phyloP scores from a whole-genome alignment of 108 stramenopile genomes.

The Nannochloropsis salina region DNA sequence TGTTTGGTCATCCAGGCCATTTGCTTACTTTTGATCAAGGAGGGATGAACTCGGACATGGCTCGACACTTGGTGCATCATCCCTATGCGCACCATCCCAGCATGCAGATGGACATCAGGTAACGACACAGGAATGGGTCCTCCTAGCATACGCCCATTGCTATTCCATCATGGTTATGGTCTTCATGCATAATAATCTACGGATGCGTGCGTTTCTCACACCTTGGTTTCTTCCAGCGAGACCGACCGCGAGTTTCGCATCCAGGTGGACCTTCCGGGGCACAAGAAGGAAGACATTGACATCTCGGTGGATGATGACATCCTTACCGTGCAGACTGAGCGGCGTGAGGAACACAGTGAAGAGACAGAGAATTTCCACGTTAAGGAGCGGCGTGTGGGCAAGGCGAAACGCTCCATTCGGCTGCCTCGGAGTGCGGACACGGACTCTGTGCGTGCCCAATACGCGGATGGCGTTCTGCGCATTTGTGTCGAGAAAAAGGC shows the following conservation, averaged over 20 bases:
- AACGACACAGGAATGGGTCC: not conserved
- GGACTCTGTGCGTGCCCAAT: not conserved
- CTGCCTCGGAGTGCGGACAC: not conserved
- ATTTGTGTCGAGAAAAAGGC: not conserved
- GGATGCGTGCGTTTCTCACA: not conserved
- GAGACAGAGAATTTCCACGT: not conserved
- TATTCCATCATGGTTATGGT: too few relatives aligned
- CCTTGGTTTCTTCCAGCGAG: not conserved
- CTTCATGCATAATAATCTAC: too few relatives aligned
- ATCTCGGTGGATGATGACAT: constrained; percentile 11
- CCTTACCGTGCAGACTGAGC: not conserved
- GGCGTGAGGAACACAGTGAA: not conserved
- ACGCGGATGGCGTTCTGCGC: not conserved
- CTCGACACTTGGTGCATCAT: not conserved
- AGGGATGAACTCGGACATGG: not conserved
- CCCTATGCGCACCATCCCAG: not conserved
- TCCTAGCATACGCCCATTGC: too few relatives aligned
- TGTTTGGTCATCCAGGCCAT: not conserved
- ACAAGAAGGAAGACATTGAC: constrained; percentile 4
- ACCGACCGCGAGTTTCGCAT: constrained; percentile 6
- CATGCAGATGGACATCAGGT: constrained; percentile 15
- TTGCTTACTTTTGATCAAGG: constrained; percentile 1
- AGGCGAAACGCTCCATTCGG: not conserved
- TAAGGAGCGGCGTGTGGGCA: not conserved
- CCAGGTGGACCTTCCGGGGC: not conserved